Evolutionary conservation across 2,329 filamentous ascomycete species (phyloP).

Genomic region (Phyllosticta ampelicida): DNA sequence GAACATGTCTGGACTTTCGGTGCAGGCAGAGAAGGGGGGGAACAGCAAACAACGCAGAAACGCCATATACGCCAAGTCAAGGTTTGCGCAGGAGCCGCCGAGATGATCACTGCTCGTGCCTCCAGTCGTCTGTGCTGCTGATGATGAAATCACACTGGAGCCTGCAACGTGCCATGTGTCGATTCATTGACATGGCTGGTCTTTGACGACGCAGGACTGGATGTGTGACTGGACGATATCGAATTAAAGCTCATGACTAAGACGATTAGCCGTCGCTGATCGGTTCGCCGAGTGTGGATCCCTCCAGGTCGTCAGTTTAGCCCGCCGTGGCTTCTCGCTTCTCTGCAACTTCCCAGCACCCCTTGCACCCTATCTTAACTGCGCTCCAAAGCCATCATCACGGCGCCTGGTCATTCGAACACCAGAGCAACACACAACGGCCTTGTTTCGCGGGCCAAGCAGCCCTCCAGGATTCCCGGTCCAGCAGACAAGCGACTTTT

Average conservation of each 20-base stretch:
- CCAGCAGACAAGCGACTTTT: background rate
- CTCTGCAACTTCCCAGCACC: background rate
- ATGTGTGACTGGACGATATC: slow-evolving; percentile 4
- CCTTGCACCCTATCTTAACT: background rate
- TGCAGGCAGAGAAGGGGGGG: background rate
- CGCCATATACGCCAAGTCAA: slow-evolving; percentile 7
- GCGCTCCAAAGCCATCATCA: background rate
- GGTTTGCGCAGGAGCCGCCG: background rate
- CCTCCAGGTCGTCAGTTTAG: background rate
- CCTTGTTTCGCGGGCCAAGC: background rate
- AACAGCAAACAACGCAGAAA: slow-evolving; percentile 3
- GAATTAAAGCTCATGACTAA: slow-evolving; percentile 12
- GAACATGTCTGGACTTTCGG: slow-evolving; percentile 7
- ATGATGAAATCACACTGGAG: background rate
- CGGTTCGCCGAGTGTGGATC: slow-evolving; percentile 5
- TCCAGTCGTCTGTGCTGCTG: background rate
- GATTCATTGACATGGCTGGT: slow-evolving; percentile 1
- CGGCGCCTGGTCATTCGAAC: background rate
- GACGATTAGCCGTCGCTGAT: slow-evolving; percentile 6
- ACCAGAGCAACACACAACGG: background rate
- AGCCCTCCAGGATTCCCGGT: background rate
- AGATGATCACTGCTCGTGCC: background rate
- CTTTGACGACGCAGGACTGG: slow-evolving; percentile 8
- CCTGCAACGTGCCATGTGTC: slow-evolving; percentile 6
- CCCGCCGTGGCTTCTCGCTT: background rate